These are phyloP conservation scores for Microsporum canis DNA, from an alignment of 2,329 filamentous ascomycete species.

Conservation along the genomic window DNA sequence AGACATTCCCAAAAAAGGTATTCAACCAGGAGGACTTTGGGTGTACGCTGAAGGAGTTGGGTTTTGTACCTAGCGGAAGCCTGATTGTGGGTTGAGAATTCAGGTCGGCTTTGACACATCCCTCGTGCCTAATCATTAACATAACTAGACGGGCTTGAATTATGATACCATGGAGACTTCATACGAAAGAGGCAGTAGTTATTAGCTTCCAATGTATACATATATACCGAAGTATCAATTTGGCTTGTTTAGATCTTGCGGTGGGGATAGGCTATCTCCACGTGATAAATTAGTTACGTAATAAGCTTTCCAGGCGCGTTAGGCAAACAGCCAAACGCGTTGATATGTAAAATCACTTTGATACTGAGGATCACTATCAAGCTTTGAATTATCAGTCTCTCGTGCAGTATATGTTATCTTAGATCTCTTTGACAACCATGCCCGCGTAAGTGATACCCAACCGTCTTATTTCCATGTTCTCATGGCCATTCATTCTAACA, in stretches of 20 bases:
- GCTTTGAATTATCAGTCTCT: background rate
- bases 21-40: constrained; percentile 69
- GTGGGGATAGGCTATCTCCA: background rate
- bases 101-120: background rate
- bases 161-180: background rate
- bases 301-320: constrained; percentile 2
- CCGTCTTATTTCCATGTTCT: background rate
- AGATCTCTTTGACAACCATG: constrained; percentile 23
- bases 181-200: background rate
- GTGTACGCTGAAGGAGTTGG: constrained; percentile 84
- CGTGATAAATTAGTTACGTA: background rate
- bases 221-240: background rate
- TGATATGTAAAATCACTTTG: background rate
- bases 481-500: background rate
- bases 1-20: constrained; percentile 77
- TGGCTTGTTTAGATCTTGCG: too few relatives aligned
- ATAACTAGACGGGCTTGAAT: background rate
- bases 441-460: constrained; percentile 32
- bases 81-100: constrained; percentile 52
- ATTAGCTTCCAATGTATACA: background rate
- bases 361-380: background rate
- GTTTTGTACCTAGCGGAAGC: constrained; percentile 80
- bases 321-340: background rate
- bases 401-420: background rate
- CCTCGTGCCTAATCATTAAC: background rate